Evolutionary conservation across 2,329 filamentous ascomycete genomes (phyloP).

Genomic region (Penicillium sp.): DNA sequence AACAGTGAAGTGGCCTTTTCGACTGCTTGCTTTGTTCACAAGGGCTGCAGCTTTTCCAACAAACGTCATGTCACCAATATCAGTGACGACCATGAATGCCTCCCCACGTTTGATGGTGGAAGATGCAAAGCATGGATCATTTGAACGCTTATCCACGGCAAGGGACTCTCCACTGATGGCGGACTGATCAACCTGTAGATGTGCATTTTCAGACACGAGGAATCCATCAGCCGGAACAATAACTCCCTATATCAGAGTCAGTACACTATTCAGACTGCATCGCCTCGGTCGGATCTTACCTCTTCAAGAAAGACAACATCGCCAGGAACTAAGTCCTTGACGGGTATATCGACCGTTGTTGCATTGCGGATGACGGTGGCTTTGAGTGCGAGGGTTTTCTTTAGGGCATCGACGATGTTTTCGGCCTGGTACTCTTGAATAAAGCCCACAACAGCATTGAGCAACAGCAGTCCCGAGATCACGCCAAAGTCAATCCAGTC

Average conservation of each 20-base stretch:
- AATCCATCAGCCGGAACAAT: slow-evolving; percentile 88
- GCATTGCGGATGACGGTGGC: slow-evolving; percentile 84
- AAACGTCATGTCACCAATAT: slow-evolving; percentile 86
- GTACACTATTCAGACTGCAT: neutral
- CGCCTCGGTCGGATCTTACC: slow-evolving; percentile 34
- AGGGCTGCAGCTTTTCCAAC: slow-evolving; percentile 86
- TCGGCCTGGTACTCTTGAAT: slow-evolving; percentile 87
- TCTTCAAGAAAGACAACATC: slow-evolving; percentile 90
- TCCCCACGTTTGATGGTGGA: slow-evolving; percentile 90
- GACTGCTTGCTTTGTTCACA: slow-evolving; percentile 72
- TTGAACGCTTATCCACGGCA: slow-evolving; percentile 83
- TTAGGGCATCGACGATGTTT: slow-evolving; percentile 86
- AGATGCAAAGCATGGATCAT: slow-evolving; percentile 79
- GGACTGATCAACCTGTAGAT: slow-evolving; percentile 89
- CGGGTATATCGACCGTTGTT: slow-evolving; percentile 74
- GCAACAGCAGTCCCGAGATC: slow-evolving; percentile 77
- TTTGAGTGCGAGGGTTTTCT: slow-evolving; percentile 87
- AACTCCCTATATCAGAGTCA: slow-evolving; percentile 58
- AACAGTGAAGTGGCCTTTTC: slow-evolving; percentile 85
- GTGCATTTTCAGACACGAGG: slow-evolving; percentile 79
- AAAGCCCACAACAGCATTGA: slow-evolving; percentile 85
- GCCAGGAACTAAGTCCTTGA: slow-evolving; percentile 81
- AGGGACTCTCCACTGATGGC: slow-evolving; percentile 90
- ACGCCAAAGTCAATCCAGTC: slow-evolving; percentile 95
- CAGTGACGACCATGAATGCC: slow-evolving; percentile 77